Evolutionary conservation across 192 early-diverging fungal genomes (phyloP).

Genomic region (Coemansia erecta): DNA sequence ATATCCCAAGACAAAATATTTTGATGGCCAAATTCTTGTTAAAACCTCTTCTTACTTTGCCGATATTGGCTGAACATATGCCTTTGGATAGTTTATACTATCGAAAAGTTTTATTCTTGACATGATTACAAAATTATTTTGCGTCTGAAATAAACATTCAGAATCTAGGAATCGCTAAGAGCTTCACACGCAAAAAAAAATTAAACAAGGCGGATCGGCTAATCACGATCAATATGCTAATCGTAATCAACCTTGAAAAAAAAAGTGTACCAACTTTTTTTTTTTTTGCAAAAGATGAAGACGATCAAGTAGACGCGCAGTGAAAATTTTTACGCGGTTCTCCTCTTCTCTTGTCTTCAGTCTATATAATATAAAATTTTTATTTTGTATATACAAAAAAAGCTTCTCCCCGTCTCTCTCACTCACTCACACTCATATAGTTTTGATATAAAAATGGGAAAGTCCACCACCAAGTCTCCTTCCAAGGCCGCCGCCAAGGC

Average conservation of each 20-base stretch:
- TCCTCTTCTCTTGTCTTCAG: constrained; percentile 2
- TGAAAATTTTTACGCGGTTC: background rate
- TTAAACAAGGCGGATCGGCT: background rate
- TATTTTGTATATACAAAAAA: constrained; percentile 1
- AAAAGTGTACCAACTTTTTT: constrained; percentile 7
- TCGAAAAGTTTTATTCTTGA: no score
- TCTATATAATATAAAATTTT: constrained; percentile 8
- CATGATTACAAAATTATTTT: no score
- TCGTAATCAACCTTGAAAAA: background rate
- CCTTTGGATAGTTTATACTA: no score
- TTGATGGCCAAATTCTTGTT: no score
- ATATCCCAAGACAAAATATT: no score
- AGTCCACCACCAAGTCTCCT: constrained; percentile 25
- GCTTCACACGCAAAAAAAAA: no score
- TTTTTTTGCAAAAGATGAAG: constrained; percentile 6
- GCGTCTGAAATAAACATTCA: no score
- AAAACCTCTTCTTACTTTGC: no score
- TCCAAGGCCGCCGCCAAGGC: constrained; percentile 10
- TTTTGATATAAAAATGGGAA: constrained; percentile 12
- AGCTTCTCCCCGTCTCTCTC: background rate
- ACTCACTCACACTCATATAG: constrained; percentile 4
- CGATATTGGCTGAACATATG: no score
- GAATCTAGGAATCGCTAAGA: no score
- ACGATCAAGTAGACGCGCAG: background rate
- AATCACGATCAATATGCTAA: background rate